A percentile compares a stretch with the other conserved stretches of the same genome.
These are phyloP conservation scores for Pterocarpus macrocarpus DNA, from an alignment of 306 rosid genomes.

Conservation along the genomic window DNA sequence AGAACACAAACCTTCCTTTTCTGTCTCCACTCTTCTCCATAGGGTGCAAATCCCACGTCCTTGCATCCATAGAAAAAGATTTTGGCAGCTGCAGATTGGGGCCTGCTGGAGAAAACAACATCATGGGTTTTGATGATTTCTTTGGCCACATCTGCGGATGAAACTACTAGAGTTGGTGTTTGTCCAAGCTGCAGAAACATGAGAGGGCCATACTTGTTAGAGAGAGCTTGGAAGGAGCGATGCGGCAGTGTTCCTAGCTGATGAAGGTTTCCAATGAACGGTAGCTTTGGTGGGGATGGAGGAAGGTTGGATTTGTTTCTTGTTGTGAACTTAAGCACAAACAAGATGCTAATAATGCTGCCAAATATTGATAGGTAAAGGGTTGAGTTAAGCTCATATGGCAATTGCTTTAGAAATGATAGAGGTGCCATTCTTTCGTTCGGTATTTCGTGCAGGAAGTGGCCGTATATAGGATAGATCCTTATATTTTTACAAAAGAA, in stretches of 20 bases:
- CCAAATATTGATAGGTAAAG: not conserved
- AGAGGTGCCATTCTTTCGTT: constrained; percentile 1
- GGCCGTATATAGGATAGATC: no score
- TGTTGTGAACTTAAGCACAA: not conserved
- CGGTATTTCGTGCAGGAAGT: not conserved
- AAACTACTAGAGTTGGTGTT: constrained; percentile 47
- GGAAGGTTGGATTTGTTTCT: constrained; percentile 35
- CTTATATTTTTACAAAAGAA: no score
- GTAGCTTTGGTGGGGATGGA: constrained; percentile 57
- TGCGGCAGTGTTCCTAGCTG: constrained; percentile 54
- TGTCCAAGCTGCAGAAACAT: constrained; percentile 50
- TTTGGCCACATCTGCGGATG: constrained; percentile 23
- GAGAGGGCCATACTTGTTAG: constrained; percentile 51
- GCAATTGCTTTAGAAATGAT: not conserved
- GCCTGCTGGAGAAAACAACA: constrained; percentile 11
- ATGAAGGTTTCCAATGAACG: constrained; percentile 58
- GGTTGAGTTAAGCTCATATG: not conserved
- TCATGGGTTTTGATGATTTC: constrained; percentile 27
- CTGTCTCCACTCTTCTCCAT: constrained; percentile 45
- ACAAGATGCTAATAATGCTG: not conserved
- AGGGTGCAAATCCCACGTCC: constrained; percentile 30
- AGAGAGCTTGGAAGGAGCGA: constrained; percentile 43
- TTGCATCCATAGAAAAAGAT: constrained; percentile 30
- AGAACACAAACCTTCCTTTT: constrained; percentile 36
- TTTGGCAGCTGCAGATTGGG: not conserved